phyloP scores from a whole-genome alignment of 2,329 filamentous ascomycete species.

The Tolypocladium capitatum region DNA sequence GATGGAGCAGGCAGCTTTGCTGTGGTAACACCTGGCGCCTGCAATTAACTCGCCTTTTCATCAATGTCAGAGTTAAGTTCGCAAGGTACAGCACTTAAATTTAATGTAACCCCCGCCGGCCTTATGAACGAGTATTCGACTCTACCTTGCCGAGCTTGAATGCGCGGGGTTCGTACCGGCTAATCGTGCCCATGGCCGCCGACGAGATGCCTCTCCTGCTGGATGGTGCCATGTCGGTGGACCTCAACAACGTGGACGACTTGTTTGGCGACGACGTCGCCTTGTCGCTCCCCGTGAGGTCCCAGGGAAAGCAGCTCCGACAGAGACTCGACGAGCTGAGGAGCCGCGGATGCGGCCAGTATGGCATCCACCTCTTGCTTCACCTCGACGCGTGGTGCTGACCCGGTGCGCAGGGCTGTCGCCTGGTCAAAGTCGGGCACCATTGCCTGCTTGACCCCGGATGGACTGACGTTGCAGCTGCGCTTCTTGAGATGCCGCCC shows the following conservation, averaged over 20 bases:
- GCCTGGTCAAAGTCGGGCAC: conserved; percentile 82
- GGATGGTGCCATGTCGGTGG: conserved; percentile 31
- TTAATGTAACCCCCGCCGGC: background rate
- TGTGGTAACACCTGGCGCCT: background rate
- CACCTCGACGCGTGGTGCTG: background rate
- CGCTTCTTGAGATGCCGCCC: conserved; percentile 58
- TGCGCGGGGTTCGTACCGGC: background rate
- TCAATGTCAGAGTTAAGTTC: background rate
- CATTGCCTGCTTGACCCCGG: conserved; percentile 65
- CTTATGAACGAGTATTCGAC: background rate
- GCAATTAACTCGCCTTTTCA: too few species aligned
- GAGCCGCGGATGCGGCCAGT: conserved; percentile 69
- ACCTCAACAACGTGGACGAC: conserved; percentile 54
- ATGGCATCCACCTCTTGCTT: conserved; percentile 19
- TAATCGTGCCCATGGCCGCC: conserved; percentile 16
- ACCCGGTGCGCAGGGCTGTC: conserved; percentile 44
- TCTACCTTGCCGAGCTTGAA: background rate
- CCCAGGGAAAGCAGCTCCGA: conserved; percentile 46
- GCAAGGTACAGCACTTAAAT: background rate
- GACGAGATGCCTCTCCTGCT: conserved; percentile 31
- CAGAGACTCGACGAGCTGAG: conserved; percentile 67
- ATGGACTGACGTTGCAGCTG: conserved; percentile 58
- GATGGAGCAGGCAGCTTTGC: too few species aligned
- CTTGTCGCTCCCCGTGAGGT: conserved; percentile 35
- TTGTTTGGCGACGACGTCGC: conserved; percentile 61